Evolutionary conservation across 225 moss, liverwort and hornwort genomes (phyloP), one percentile per base, ranked within the genome.

Genomic region (Straminergon stramineum): DNA sequence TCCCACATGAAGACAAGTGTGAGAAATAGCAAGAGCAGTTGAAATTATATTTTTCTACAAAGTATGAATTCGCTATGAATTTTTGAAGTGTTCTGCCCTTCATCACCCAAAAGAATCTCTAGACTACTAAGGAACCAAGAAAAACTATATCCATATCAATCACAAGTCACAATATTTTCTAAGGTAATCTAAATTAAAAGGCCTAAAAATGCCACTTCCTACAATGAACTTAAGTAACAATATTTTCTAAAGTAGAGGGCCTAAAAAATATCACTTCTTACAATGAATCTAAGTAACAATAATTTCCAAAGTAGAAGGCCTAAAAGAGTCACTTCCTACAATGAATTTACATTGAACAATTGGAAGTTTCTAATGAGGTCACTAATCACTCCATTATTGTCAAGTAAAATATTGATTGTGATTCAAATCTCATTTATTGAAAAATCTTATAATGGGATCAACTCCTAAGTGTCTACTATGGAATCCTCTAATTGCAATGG

Each of bases 401-500:
- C 0, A 35, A 2, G 21, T 68, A 22, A 68, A n/a, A 13, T 8
- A 41, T 41, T 71, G 24, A 24, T 24, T 41, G 26, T 41, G 8
- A 9, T 0, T 15, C 15, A 41, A 41, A 26, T 39, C 1, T n/a
- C 24, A 71, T 41, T 41, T 26, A 71, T 24, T 71, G 15, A 39
- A 70, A 10, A 24, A 5, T 41, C 8, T 41, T 8, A 1, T 26
- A 71, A 41, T 68, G 22, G 6, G n/a, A 12, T 68, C 12, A 21
- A 37, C 16, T 3, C 15, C 28, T 28, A 62, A 6, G 27, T 27
- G 4, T 62, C 62, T 2, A 13, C 5, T 27, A 27, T 27, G 5
- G 62, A 2, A 13, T 62, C 28, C 14, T 28, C 0, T 62, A 1
- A 28, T 0, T 0, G 1, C 6, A 62, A 28, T 62, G 62, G 28